Percentiles rank a stretch among this genome's conserved stretches.
Evolutionary conservation across 306 rosid genomes (phyloP).

Genomic region (Prunus campanulata): DNA sequence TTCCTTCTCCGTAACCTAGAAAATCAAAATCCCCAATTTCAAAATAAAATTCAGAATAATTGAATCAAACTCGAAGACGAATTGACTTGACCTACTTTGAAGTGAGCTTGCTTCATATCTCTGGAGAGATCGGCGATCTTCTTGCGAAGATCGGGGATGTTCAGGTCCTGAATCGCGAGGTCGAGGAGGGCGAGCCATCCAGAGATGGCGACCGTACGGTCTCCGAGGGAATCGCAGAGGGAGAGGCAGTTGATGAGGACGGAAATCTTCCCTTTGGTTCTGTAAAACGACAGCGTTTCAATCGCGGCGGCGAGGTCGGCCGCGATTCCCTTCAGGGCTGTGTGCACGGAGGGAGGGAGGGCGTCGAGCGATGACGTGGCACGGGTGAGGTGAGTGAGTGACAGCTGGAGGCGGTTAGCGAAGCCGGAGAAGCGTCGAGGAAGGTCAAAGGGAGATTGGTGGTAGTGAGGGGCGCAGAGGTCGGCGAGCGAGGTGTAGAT

Average conservation of each 20-base stretch:
- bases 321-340: slow-evolving; percentile 38
- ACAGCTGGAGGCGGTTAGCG: slow-evolving; percentile 37
- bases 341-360: slow-evolving; percentile 30
- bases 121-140: slow-evolving; percentile 38
- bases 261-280: slow-evolving; percentile 35
- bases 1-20: slow-evolving; percentile 46
- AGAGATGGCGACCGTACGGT: slow-evolving; percentile 29
- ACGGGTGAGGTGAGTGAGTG: slow-evolving; percentile 28
- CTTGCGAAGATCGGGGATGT: slow-evolving; percentile 38
- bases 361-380: slow-evolving; percentile 11
- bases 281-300: slow-evolving; percentile 25
- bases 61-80: background rate
- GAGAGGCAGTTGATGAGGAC: slow-evolving; percentile 38
- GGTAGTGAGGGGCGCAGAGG: slow-evolving; percentile 19
- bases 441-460: slow-evolving; percentile 25
- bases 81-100: slow-evolving; percentile 24
- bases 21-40: slow-evolving; percentile 6
- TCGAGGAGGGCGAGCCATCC: slow-evolving; percentile 48
- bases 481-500: slow-evolving; percentile 31
- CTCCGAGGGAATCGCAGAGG: slow-evolving; percentile 30
- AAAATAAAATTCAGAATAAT: background rate
- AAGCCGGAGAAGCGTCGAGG: slow-evolving; percentile 37
- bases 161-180: slow-evolving; percentile 21
- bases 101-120: slow-evolving; percentile 52
- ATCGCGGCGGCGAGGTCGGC: slow-evolving; percentile 26